Evolutionary conservation across 1,284 basidiomycete species (phyloP).

Genomic region (Meira miltonrushii): DNA sequence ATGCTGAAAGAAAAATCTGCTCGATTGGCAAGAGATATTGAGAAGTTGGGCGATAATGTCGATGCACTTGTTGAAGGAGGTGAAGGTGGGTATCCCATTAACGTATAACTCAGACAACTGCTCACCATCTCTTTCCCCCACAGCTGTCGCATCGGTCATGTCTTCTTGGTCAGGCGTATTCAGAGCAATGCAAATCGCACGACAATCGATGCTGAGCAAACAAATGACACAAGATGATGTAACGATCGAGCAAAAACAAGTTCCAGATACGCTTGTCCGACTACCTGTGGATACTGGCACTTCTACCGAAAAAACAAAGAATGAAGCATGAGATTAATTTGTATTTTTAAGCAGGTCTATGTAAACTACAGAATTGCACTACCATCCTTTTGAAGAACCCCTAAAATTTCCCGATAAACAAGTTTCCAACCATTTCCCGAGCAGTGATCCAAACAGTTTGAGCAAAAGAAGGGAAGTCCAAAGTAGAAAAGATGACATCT

Average conservation of each 20-base stretch:
- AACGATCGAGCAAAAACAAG: too few species aligned
- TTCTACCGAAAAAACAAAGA: background rate
- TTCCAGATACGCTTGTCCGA: constrained; percentile 1
- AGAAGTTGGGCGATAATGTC: constrained; percentile 35
- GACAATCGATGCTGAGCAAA: too few species aligned
- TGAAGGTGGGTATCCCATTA: constrained; percentile 24
- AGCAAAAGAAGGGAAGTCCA: constrained; percentile 78
- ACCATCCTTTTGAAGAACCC: too few species aligned
- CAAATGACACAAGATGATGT: too few species aligned
- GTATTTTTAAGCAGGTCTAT: too few species aligned
- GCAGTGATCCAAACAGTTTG: constrained; percentile 73
- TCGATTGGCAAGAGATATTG: constrained; percentile 39
- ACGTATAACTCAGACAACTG: background rate
- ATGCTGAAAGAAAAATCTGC: constrained; percentile 42
- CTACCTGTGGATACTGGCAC: background rate
- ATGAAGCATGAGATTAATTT: too few species aligned
- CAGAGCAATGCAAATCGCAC: constrained; percentile 45
- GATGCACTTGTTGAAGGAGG: constrained; percentile 44
- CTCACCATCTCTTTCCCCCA: background rate
- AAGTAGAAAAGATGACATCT: constrained; percentile 78
- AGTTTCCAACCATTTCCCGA: constrained; percentile 46
- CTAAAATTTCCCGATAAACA: constrained; percentile 22
- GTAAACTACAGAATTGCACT: too few species aligned
- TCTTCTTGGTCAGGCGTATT: constrained; percentile 48
- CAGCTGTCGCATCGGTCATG: constrained; percentile 48